phyloP scores from a whole-genome alignment of 257 asterid species.

The Orobanche coerulescens region DNA sequence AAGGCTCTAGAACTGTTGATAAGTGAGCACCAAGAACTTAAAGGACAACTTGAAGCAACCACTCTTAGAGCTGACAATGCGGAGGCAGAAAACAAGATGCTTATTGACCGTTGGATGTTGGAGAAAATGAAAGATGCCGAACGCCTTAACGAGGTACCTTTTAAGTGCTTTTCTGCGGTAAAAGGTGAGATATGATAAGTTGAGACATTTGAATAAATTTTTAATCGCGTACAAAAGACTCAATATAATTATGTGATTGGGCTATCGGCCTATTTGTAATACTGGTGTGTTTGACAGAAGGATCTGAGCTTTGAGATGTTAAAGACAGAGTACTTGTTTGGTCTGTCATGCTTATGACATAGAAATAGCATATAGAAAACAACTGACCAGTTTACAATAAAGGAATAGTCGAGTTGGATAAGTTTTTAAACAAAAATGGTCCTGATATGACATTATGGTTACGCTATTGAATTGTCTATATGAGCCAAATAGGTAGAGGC shows the following conservation, averaged over 20 bases:
- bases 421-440: too few relatives aligned
- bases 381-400: background rate
- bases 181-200: background rate
- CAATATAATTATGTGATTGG: background rate
- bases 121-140: constrained; percentile 94
- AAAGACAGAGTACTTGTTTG: background rate
- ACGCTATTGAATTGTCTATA: background rate
- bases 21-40: constrained; percentile 66
- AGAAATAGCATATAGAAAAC: background rate
- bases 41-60: constrained; percentile 57
- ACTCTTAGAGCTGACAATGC: constrained; percentile 56
- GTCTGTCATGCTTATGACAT: background rate
- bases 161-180: background rate
- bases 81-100: constrained; percentile 72
- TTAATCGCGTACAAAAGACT: background rate
- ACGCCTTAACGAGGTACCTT: constrained; percentile 75
- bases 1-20: constrained; percentile 77
- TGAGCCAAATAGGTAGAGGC: background rate
- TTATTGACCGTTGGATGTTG: constrained; percentile 88
- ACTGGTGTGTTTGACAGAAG: constrained; percentile 4
- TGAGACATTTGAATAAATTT: background rate
- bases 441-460: background rate
- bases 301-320: background rate
- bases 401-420: too few relatives aligned
- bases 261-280: background rate